phyloP scores from a whole-genome alignment of 495 filamentous ascomycete genomes.

The Zalerion maritima region DNA sequence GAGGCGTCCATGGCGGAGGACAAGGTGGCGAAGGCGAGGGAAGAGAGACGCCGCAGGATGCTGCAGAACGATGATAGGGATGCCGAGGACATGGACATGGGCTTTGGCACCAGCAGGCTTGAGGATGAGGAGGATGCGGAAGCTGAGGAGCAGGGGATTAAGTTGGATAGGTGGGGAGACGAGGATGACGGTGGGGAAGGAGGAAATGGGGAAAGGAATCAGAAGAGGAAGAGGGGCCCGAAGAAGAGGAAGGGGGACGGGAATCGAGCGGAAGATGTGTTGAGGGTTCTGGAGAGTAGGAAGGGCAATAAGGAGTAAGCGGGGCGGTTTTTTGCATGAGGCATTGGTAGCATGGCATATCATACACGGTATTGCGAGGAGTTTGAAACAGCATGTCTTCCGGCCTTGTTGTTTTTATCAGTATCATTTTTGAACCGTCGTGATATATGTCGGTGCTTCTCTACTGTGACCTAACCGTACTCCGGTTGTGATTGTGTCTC shows the following conservation, averaged over 20 bases:
- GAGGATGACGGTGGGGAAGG: constrained; percentile 36
- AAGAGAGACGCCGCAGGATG: constrained; percentile 57
- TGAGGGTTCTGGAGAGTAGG: constrained; percentile 68
- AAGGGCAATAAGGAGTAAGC: too few species aligned
- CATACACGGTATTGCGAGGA: too few species aligned
- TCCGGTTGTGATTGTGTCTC: too few species aligned
- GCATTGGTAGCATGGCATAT: too few species aligned
- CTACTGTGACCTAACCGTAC: too few species aligned
- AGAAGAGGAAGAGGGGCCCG: constrained; percentile 61
- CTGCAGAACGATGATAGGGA: constrained; percentile 66
- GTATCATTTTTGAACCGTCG: too few species aligned
- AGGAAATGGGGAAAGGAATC: constrained; percentile 31
- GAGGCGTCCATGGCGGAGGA: constrained; percentile 25
- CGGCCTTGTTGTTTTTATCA: too few species aligned
- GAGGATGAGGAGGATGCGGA: constrained; percentile 62
- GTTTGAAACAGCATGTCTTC: too few species aligned
- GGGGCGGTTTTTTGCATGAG: too few species aligned
- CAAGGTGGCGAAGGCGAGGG: constrained; percentile 27
- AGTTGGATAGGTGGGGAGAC: constrained; percentile 52
- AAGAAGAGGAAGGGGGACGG: constrained; percentile 83
- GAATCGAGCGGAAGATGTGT: constrained; percentile 65
- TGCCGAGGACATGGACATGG: constrained; percentile 84
- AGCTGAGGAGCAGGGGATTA: constrained; percentile 45
- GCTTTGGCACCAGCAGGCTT: constrained; percentile 73
- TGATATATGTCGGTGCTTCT: too few species aligned